These are phyloP conservation scores for Blastobotrys robertii DNA, from an alignment of 805 yeast genomes.

Conservation along the genomic window DNA sequence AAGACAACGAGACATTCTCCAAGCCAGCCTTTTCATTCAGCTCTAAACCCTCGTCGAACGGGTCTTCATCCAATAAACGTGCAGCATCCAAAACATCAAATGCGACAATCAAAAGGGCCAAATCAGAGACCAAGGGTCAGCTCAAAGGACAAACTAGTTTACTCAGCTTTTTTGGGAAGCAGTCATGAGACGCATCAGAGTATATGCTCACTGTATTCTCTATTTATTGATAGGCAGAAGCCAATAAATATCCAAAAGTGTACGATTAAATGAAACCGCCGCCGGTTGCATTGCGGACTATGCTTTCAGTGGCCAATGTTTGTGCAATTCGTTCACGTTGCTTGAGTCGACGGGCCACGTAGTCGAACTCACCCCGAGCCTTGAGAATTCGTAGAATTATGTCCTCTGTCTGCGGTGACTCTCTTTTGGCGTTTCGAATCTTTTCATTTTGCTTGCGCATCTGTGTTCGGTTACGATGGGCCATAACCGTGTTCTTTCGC, in stretches of 20 bases:
- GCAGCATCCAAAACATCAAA: neutral
- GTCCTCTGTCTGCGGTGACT: slow-evolving; percentile 48
- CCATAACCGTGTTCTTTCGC: slow-evolving; percentile 57
- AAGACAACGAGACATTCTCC: slow-evolving; percentile 32
- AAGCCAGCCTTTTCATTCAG: slow-evolving; percentile 37
- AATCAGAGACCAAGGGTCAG: neutral
- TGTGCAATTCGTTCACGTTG: slow-evolving; percentile 52
- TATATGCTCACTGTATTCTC: neutral
- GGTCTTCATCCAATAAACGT: neutral
- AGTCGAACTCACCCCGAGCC: slow-evolving; percentile 51
- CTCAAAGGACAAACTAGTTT: neutral
- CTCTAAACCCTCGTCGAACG: neutral
- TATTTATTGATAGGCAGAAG: neutral
- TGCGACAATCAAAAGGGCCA: neutral
- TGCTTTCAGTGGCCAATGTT: slow-evolving; percentile 43
- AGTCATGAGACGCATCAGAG: neutral
- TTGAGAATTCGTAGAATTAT: slow-evolving; percentile 62
- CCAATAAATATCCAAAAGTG: slow-evolving; percentile 1
- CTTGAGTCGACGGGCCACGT: slow-evolving; percentile 48
- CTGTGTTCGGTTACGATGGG: slow-evolving; percentile 54
- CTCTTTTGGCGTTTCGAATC: slow-evolving; percentile 35
- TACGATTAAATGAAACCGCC: slow-evolving; percentile 4
- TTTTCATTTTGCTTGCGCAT: slow-evolving; percentile 40
- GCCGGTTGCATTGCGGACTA: slow-evolving; percentile 16
- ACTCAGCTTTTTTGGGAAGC: neutral